Conservation (phyloP, 202 grass and related monocot genomes). For the Digitaria exilis region DNA sequence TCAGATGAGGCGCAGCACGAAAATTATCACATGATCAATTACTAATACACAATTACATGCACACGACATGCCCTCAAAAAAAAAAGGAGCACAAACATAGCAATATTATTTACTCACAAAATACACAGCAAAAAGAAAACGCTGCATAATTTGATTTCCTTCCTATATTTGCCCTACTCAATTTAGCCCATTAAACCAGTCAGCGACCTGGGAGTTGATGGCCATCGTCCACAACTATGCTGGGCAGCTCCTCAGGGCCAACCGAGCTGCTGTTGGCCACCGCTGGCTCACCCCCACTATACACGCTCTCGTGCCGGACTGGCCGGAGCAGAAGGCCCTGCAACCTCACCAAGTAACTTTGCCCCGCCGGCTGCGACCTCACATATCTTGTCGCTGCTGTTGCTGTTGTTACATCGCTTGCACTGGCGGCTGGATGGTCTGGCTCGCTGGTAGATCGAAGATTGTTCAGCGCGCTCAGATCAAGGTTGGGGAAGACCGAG, state of each 20-base stretch:
- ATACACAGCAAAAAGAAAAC: constrained; percentile 20
- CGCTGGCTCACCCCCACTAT: constrained; percentile 23
- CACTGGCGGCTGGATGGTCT: constrained; percentile 44
- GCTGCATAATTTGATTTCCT: constrained; percentile 29
- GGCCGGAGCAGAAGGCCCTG: constrained; percentile 71
- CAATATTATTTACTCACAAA: constrained; percentile 9
- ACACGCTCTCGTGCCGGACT: constrained; percentile 46
- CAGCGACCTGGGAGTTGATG: constrained; percentile 51
- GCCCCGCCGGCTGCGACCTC: constrained; percentile 55
- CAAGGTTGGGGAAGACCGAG: constrained; percentile 93
- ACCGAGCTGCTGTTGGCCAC: constrained; percentile 23
- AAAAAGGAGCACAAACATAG: not conserved
- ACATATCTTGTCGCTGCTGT: constrained; percentile 40
- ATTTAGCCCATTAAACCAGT: constrained; percentile 1
- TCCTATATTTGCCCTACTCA: not conserved
- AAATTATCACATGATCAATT: not conserved
- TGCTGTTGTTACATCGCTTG: constrained; percentile 52
- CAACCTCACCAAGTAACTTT: constrained; percentile 79
- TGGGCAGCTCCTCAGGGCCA: constrained; percentile 41
- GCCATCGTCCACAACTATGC: constrained; percentile 45
- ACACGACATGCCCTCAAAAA: not conserved
- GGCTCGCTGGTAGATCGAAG: constrained; percentile 52
- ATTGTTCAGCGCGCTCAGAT: constrained; percentile 86
- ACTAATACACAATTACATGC: constrained; percentile 28
- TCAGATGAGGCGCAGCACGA: not conserved